Evolutionary conservation across 805 yeast species (phyloP), one percentile per base, ranked within the genome.

Genomic region (Middelhovenomyces tepae): DNA sequence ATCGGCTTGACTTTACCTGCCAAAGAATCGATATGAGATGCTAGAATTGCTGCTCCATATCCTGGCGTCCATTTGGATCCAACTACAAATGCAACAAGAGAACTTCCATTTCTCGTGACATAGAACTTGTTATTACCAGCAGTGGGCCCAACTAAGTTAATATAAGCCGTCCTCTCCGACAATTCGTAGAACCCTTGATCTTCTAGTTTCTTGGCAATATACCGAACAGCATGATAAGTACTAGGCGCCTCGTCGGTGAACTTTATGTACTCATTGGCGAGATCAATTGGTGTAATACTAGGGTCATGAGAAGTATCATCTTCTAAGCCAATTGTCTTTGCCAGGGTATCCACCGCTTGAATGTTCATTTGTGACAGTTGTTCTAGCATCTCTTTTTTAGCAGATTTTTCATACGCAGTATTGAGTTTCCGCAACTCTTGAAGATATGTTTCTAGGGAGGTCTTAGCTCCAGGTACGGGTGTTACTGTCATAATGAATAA

Each of bases 231-330:
- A 51, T 83, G 94, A 61, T 58, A 82, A 24, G 75, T 75, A 11
- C 93, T 82, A 31, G 94, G 94, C 45, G 71, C 71, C 22, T 65
- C 59, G 52, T 75, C 74, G 32, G 85, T 79, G 62, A 83, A 83
- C 42, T 75, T 73, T 38, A 81, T 67, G 57, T 78, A 82, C 27
- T 68, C 64, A n/a, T 70, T 38, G 6, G 48, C n/a, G n/a, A n/a
- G n/a, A n/a, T n/a, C n/a, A n/a, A n/a, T n/a, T n/a, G n/a, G n/a
- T n/a, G n/a, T n/a, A n/a, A n/a, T n/a, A n/a, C n/a, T n/a, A n/a
- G n/a, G n/a, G n/a, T n/a, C n/a, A n/a, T n/a, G n/a, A n/a, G n/a
- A n/a, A n/a, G n/a, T n/a, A n/a, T n/a, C n/a, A n/a, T n/a, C n/a
- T n/a, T n/a, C n/a, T n/a, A n/a, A n/a, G n/a, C n/a, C n/a, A n/a